These are phyloP conservation scores for Alternaria atra DNA, from an alignment of 2,329 filamentous ascomycete genomes.

Conservation along the genomic window DNA sequence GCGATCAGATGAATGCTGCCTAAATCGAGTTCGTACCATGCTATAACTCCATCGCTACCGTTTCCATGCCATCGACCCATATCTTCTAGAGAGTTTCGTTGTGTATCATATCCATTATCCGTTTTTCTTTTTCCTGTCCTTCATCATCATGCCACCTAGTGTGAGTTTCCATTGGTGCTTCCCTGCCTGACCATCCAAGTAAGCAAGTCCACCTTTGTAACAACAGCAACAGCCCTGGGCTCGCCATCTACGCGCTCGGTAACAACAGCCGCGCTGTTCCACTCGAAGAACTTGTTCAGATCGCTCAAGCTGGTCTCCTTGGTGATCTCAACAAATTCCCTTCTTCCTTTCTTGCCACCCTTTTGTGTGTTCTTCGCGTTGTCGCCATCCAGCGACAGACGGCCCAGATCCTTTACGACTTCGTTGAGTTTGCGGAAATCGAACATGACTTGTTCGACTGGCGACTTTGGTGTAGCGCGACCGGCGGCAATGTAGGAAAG, in stretches of 20 bases:
- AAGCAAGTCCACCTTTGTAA: slow-evolving; percentile 95
- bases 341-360: slow-evolving; percentile 47
- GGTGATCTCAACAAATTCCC: slow-evolving; percentile 91
- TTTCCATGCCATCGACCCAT: neutral
- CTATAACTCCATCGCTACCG: slow-evolving; percentile 4
- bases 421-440: slow-evolving; percentile 89
- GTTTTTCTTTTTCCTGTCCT: neutral
- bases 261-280: slow-evolving; percentile 95
- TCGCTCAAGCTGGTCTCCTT: slow-evolving; percentile 83
- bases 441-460: slow-evolving; percentile 93
- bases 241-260: slow-evolving; percentile 74
- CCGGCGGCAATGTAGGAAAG: slow-evolving; percentile 88
- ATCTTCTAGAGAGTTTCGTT: neutral
- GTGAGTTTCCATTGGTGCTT: slow-evolving; percentile 9
- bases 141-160: neutral
- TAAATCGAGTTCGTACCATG: neutral
- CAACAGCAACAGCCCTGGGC: slow-evolving; percentile 84
- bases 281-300: slow-evolving; percentile 93
- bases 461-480: slow-evolving; percentile 75
- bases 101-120: neutral
- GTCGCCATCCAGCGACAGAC: slow-evolving; percentile 46
- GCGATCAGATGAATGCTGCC: slow-evolving; percentile 5
- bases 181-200: slow-evolving; percentile 78
- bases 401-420: slow-evolving; percentile 78
- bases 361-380: slow-evolving; percentile 24